Evolutionary conservation across 1,284 basidiomycete genomes (phyloP).

Genomic region (Wallemia mellicola): DNA sequence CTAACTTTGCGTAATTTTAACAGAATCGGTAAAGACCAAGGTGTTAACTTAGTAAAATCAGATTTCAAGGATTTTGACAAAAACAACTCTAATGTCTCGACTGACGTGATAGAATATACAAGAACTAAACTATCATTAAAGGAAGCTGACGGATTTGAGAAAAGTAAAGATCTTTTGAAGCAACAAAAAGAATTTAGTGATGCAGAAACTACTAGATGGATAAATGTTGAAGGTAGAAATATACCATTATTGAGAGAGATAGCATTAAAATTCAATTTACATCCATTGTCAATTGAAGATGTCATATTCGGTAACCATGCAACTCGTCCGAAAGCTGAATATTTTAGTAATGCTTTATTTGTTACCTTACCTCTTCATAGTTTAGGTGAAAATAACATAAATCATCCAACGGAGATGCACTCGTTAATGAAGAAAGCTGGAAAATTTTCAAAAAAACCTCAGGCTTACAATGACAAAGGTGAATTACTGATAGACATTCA

Average conservation of each 20-base stretch:
- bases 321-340: not conserved
- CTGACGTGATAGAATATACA: not conserved
- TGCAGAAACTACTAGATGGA: not conserved
- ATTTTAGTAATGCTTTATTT: not conserved
- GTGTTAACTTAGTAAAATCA: not conserved
- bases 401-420: not conserved
- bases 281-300: not conserved
- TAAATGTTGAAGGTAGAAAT: not conserved
- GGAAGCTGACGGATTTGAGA: not conserved
- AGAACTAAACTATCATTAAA: not conserved
- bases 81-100: not conserved
- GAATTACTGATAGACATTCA: slow-evolving; percentile 3
- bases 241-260: not conserved
- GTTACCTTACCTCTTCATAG: not conserved
- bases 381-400: not conserved
- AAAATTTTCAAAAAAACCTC: not conserved
- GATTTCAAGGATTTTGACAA: not conserved
- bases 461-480: not conserved
- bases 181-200: too few relatives aligned
- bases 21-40: not conserved
- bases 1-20: too few relatives aligned
- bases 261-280: not conserved
- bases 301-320: not conserved
- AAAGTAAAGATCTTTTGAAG: not conserved
- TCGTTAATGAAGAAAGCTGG: not conserved